Evolutionary conservation across 257 asterid genomes (phyloP), one percentile per base, ranked within the genome.

Genomic region (Prunella vulgaris): DNA sequence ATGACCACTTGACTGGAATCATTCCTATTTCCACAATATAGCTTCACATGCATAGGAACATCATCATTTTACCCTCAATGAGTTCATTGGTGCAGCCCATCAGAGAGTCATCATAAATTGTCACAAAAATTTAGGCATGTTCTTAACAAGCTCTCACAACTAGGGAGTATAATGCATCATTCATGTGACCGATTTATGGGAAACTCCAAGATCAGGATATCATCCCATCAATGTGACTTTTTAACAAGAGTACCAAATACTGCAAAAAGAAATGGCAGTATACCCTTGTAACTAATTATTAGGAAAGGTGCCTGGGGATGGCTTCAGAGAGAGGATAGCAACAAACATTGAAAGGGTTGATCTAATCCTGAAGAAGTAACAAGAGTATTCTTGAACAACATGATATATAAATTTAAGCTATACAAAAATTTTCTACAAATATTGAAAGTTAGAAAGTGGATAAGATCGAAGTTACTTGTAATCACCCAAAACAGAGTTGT

Each of bases 401-500:
- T 20, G 22, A 76, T 42, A 59, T 25, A 21, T 7, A 30, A 33
- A 35, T 54, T 24, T 62, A 58, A 56, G 67, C 62, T 17, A 54
- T 38, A 38, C 48, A 37, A 53, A 68, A 69, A n/a, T 46, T 40
- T 58, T 27, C 60, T 10, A 60, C 5, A 38, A 18, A 60, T 10
- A 71, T 54, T 64, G 22, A 38, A 75, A 66, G 69, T 28, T 17
- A 75, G 64, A 71, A 51, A 76, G 64, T 64, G 60, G 72, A 72
- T 14, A 59, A 68, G 66, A 70, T 42, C 2, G 75, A 67, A 77
- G 38, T 83, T 90, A 93, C 99, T 88, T 93, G 84, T 87, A 82
- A 79, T 90, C 96, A 32, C 96, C 99, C 92, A 86, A 76, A 83
- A 84, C 82, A 70, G 94, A 60, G 86, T 93, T 93, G 81, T 90